Evolutionary conservation across 2,329 filamentous ascomycete species (phyloP).

Genomic region (Fusarium xyrophilum): DNA sequence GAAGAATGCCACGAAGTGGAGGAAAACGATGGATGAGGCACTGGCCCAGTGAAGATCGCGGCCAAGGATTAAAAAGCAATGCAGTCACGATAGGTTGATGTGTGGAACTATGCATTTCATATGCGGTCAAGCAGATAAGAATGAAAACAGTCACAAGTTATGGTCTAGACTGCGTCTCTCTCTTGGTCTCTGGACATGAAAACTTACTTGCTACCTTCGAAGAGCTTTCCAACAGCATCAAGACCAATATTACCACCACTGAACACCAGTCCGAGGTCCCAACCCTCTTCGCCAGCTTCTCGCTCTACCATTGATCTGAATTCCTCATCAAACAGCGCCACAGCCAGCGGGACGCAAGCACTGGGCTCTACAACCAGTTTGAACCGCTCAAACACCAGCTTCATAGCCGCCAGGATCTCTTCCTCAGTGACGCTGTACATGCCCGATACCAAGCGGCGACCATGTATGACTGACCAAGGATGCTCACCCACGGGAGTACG

Average conservation of each 20-base stretch:
- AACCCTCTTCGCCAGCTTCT: constrained; percentile 75
- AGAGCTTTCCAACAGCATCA: constrained; percentile 60
- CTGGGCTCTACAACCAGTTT: constrained; percentile 93
- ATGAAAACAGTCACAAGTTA: not conserved
- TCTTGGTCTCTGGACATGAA: not conserved
- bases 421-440: constrained; percentile 80
- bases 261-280: constrained; percentile 70
- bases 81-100: not conserved
- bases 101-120: not conserved
- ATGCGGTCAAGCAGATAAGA: not conserved
- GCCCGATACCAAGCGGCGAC: constrained; percentile 70
- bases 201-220: constrained; percentile 42
- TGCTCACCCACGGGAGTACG: constrained; percentile 79
- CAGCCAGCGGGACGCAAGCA: constrained; percentile 82
- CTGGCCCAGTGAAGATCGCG: constrained; percentile 40
- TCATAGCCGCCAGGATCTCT: constrained; percentile 79
- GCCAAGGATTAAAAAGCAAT: not conserved
- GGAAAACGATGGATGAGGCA: constrained; percentile 65
- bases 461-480: constrained; percentile 80
- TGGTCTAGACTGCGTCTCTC: not conserved
- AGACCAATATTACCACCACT: constrained; percentile 67
- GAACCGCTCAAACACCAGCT: constrained; percentile 82
- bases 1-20: constrained; percentile 68
- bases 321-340: constrained; percentile 83
- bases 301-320: constrained; percentile 74